Base-by-base conservation (phyloP, 2,329 filamentous ascomycete species). In the Bisporella sp. region DNA sequence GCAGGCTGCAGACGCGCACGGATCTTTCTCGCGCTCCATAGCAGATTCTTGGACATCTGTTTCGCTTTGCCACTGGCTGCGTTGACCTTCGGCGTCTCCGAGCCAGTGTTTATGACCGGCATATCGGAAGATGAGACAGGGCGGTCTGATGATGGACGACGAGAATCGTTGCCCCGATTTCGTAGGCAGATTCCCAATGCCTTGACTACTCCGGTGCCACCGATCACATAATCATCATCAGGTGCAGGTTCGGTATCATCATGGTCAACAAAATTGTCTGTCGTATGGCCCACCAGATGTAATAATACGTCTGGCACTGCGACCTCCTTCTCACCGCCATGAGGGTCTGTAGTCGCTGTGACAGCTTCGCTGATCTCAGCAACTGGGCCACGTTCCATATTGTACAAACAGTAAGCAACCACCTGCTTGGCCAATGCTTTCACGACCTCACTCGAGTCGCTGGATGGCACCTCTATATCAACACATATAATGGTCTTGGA, bases 171-270 rank as follows among this genome's bases (percentile, higher is more conserved):
- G 48, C 80, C 78, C 53, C 87, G 82, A 64, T 95, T 95, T 59
- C 89, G 85, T 46, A 99, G 73, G 62, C 91, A 96, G 61, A 95
- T 95, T 48, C 89, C 84, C 43, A 99, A 74, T 4, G 93, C 93
- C 70, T 96, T 96, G 45, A 95, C 92, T 1, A 99, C 89, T 30
- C 92, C 93, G 1, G 90, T 96, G 12, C 92, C 92, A 21, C 92
- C 91, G 61, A 97, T 93, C 42, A 97, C 90, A 68, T 97, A 97
- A 66, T 96, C 89, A 52, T 95, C 87, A 57, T 96, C 89, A 0
- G 90, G 87, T 5, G 89, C 85, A 8, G 83, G 75, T 3, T 85
- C 81, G 41, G 81, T 75, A 28, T 84, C 79, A 44, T 85, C 75
- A 28, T 84, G 79, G 43, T 85, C 82, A 28, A 79, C 67, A 45